Conservation (phyloP, 106 monocot genomes). For the Dendrobium nobile region DNA sequence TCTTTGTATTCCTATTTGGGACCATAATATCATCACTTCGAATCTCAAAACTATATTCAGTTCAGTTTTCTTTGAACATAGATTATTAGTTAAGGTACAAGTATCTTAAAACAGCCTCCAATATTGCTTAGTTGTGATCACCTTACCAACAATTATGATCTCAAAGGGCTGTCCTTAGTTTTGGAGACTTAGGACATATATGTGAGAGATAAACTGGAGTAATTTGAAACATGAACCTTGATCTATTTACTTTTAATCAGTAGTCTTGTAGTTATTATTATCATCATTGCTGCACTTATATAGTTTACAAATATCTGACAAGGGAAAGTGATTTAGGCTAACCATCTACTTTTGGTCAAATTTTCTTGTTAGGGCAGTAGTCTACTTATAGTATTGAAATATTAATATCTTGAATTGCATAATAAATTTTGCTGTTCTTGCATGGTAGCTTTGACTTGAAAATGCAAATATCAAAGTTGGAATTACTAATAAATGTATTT, state of each 20-base stretch:
- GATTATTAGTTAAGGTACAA: too few relatives aligned
- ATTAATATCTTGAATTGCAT: background rate
- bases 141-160: background rate
- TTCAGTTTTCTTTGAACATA: too few relatives aligned
- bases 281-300: background rate
- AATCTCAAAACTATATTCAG: background rate
- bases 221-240: background rate
- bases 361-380: background rate
- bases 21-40: background rate
- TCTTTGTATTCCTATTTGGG: background rate
- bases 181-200: background rate
- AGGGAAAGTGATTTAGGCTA: slow-evolving; percentile 5
- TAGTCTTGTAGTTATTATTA: background rate
- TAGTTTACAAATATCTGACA: background rate
- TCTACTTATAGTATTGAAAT: background rate
- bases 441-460: background rate
- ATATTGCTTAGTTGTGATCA: background rate
- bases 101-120: too few relatives aligned
- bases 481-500: background rate
- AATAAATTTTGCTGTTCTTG: background rate
- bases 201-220: background rate
- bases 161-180: background rate
- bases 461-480: background rate
- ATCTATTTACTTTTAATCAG: background rate
- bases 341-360: background rate